A percentile compares a stretch with the other conserved stretches of the same genome.
phyloP scores from a whole-genome alignment of 108 stramenopile genomes.

The Cyclotella baltica region DNA sequence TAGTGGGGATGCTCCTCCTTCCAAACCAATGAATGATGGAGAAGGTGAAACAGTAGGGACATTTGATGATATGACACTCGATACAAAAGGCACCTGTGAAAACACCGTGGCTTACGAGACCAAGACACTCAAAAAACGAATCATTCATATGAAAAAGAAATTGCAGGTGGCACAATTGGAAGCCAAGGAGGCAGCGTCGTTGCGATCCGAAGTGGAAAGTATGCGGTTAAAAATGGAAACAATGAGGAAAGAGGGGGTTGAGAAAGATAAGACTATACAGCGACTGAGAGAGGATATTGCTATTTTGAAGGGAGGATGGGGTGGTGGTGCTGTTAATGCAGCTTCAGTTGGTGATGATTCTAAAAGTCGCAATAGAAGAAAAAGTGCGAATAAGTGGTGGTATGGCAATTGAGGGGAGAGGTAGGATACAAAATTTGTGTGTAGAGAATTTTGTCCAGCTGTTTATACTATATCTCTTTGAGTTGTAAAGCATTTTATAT shows the following conservation, averaged over 20 bases:
- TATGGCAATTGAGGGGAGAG: too few relatives aligned
- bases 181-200: slow-evolving; percentile 45
- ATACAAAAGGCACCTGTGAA: slow-evolving; percentile 28
- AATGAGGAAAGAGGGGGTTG: slow-evolving; percentile 36
- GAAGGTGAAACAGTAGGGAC: slow-evolving; percentile 12
- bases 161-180: slow-evolving; percentile 39
- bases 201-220: slow-evolving; percentile 44
- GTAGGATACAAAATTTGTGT: too few relatives aligned
- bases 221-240: slow-evolving; percentile 43
- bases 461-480: too few relatives aligned
- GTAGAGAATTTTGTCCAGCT: too few relatives aligned
- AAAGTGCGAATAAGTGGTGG: slow-evolving; percentile 10
- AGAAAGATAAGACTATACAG: slow-evolving; percentile 48
- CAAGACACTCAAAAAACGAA: slow-evolving; percentile 54
- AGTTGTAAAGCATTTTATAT: too few relatives aligned
- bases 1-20: too few relatives aligned
- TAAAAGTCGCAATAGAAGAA: neutral
- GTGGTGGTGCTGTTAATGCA: neutral
- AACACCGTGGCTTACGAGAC: slow-evolving; percentile 43
- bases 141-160: slow-evolving; percentile 61
- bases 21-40: neutral
- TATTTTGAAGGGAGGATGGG: slow-evolving; percentile 6
- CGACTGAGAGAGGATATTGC: slow-evolving; percentile 28
- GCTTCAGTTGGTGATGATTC: neutral
- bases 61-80: slow-evolving; percentile 58